These are phyloP conservation scores for Petasospora fabianii DNA, from an alignment of 1,139 yeast species.

Conservation along the genomic window DNA sequence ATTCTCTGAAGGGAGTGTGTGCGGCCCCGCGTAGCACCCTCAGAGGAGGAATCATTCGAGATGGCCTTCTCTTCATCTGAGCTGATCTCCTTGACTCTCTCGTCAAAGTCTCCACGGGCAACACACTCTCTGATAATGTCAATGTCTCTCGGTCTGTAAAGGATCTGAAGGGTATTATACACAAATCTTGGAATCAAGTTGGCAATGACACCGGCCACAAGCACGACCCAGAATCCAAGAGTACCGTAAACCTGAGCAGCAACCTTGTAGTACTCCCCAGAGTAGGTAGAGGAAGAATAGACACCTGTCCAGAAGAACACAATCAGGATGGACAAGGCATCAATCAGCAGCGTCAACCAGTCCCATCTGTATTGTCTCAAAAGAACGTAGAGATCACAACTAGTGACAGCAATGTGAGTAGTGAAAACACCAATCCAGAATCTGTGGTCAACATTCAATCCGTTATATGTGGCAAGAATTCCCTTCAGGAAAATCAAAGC, in stretches of 20 bases:
- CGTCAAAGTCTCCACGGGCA: conserved; percentile 50
- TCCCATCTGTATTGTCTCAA: conserved; percentile 93
- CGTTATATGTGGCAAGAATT: conserved; percentile 56
- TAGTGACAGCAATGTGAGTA: conserved; percentile 70
- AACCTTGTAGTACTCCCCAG: conserved; percentile 72
- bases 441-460: conserved; percentile 73
- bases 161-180: conserved; percentile 56
- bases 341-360: conserved; percentile 70
- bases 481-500: conserved; percentile 59
- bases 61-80: conserved; percentile 42
- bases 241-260: conserved; percentile 73
- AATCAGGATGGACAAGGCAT: conserved; percentile 61
- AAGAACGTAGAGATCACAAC: conserved; percentile 79
- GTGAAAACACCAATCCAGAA: conserved; percentile 82
- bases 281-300: conserved; percentile 60
- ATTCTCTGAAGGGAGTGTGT: conserved; percentile 19
- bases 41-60: conserved; percentile 7
- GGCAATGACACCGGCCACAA: conserved; percentile 63
- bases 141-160: conserved; percentile 70
- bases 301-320: conserved; percentile 87
- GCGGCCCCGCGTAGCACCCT: neutral
- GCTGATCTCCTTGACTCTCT: conserved; percentile 18
- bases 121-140: conserved; percentile 84
- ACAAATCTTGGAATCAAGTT: conserved; percentile 78
- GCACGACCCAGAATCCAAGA: conserved; percentile 76